Percentiles rank a stretch among this genome's conserved stretches.
phyloP scores from a whole-genome alignment of 2,329 filamentous ascomycete genomes.

The Kalaharituber pfeilii region DNA sequence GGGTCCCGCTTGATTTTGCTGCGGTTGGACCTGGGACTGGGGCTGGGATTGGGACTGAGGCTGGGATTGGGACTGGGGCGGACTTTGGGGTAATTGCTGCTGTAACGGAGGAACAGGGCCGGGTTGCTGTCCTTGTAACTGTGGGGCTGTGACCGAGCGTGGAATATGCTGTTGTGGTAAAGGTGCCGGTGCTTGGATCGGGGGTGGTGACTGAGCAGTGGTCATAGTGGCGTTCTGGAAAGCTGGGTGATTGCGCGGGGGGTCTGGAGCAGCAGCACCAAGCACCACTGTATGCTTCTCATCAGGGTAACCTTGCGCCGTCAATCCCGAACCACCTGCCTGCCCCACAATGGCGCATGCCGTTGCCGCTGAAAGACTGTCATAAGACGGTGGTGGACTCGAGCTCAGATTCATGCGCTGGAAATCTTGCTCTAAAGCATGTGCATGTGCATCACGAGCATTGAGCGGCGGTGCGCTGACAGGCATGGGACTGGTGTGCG shows the following conservation, averaged over 20 bases:
- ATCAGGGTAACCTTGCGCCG: conserved; percentile 17
- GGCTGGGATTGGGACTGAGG: conserved; percentile 2
- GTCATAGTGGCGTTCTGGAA: conserved; percentile 14
- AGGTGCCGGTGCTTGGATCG: conserved; percentile 7
- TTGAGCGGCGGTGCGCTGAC: neutral
- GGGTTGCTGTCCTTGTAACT: conserved; percentile 14
- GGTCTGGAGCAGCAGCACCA: conserved; percentile 15
- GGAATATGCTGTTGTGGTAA: conserved; percentile 17
- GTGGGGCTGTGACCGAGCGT: conserved; percentile 13
- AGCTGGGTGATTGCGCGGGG: conserved; percentile 13
- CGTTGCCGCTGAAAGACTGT: conserved; percentile 38
- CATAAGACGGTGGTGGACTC: conserved; percentile 89
- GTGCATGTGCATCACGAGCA: conserved; percentile 1
- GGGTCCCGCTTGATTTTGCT: conserved; percentile 3
- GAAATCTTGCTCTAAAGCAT: conserved; percentile 20
- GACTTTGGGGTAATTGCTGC: neutral
- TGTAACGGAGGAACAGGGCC: conserved; percentile 2
- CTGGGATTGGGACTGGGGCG: conserved; percentile 4
- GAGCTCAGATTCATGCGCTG: conserved; percentile 38
- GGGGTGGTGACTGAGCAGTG: conserved; percentile 14
- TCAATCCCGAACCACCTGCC: conserved; percentile 8
- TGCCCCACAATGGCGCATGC: neutral
- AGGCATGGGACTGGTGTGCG: neutral
- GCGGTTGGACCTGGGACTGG: conserved; percentile 3
- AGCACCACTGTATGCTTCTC: conserved; percentile 19